Base-by-base conservation (phyloP, 116 monocot genomes). In the Posidonia oceanica region DNA sequence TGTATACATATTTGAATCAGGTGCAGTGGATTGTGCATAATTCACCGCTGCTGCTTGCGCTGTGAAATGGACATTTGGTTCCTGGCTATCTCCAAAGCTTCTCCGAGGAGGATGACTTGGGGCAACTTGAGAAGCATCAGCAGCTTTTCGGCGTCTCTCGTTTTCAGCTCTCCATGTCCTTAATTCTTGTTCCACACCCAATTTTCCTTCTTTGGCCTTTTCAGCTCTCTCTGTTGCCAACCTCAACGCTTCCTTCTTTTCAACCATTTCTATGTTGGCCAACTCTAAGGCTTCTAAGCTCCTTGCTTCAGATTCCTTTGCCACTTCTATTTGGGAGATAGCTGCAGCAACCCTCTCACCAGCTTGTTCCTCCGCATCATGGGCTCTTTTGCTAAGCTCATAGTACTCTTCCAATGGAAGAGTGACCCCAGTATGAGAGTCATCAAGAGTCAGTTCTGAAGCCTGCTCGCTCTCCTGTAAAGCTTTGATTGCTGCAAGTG, bases 141-240 rank as follows among this genome's bases (percentile, higher is more conserved):
- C 72, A 14, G 75, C 76, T 69, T 76, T 89, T 51, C 85, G 72
- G n/a, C 64, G 71, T 39, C 83, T 76, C 22, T 72, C 88, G 41
- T 87, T 78, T 70, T 89, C 85, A 0, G 74, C 79, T 70, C 93
- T 83, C 87, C 94, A 89, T 58, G 66, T 78, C 77, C 85, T 75
- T 55, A 94, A 17, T 73, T 90, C 87, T 53, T 89, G 86, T 65
- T 94, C 89, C 11, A 67, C 76, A 40, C 70, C 83, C 64, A 94
- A 64, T 67, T 87, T 89, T 59, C 78, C 90, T 74, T 83, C 76
- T 39, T 83, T 81, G 12, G 89, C 89, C 67, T 75, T 85, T n/a
- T 87, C 81, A 2, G 79, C 80, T 59, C 75, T 85, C 54, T 89
- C 83, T 5, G 21, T 44, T n/a, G 89, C 89, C 64, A 55, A 29